These are phyloP conservation scores for Artemisia princeps DNA, from an alignment of 140 eudicot species.

Conservation along the genomic window DNA sequence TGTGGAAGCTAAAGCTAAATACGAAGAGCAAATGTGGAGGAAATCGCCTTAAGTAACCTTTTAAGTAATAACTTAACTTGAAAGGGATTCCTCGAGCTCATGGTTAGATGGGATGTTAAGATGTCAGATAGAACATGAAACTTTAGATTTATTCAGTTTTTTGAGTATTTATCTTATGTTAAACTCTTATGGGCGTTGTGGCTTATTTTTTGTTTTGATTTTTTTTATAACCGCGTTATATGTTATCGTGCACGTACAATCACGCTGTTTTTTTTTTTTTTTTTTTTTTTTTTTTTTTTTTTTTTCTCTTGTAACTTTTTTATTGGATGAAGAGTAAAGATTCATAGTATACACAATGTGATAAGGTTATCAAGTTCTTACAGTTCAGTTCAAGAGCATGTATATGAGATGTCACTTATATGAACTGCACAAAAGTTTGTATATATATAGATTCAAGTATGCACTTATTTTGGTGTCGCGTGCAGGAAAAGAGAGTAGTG, in stretches of 20 bases:
- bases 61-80: constrained; percentile 13
- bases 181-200: not conserved
- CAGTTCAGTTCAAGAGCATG: not conserved
- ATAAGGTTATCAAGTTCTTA: too few species aligned
- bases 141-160: constrained; percentile 8
- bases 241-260: too few species aligned
- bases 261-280: too few species aligned
- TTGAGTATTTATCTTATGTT: not conserved
- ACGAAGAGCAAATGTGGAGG: constrained; percentile 50
- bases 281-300: too few species aligned
- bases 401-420: not conserved
- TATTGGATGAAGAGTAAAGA: too few species aligned
- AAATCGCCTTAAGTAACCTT: constrained; percentile 23
- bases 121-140: constrained; percentile 11
- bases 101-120: constrained; percentile 9
- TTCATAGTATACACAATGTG: too few species aligned
- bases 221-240: not conserved
- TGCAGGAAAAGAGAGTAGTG: not conserved
- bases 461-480: not conserved
- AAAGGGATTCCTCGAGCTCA: not conserved
- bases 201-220: not conserved
- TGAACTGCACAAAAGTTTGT: too few species aligned
- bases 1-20: constrained; percentile 19
- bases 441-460: not conserved
- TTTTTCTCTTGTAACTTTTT: too few species aligned